A percentile compares a stretch with the other conserved stretches of the same genome.
phyloP scores from a whole-genome alignment of 352 stramenopile genomes.

The Phytopythium montanum region DNA sequence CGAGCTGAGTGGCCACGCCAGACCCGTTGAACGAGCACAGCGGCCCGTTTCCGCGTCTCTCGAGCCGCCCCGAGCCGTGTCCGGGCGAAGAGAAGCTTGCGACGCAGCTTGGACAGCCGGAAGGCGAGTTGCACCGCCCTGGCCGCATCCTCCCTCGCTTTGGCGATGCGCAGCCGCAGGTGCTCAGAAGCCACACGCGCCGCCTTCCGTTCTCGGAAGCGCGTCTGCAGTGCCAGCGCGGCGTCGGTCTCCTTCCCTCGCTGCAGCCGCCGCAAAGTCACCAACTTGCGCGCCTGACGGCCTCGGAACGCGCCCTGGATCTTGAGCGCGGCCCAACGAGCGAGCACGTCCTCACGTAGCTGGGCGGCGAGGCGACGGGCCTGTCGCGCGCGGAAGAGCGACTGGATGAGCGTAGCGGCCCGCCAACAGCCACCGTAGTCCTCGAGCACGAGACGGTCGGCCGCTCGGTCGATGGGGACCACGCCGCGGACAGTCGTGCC shows the following conservation, averaged over 20 bases:
- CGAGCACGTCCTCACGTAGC: constrained; percentile 45
- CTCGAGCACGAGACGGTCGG: constrained; percentile 84
- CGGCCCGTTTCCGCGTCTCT: constrained; percentile 19
- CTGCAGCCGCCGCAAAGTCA: constrained; percentile 38
- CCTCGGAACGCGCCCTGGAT: constrained; percentile 69
- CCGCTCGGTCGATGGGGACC: constrained; percentile 33
- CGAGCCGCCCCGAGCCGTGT: constrained; percentile 7
- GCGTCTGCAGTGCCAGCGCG: constrained; percentile 49
- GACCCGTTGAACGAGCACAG: constrained; percentile 65
- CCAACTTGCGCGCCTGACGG: constrained; percentile 45
- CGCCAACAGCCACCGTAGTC: constrained; percentile 77
- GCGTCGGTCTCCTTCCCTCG: constrained; percentile 53
- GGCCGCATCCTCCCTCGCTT: constrained; percentile 13
- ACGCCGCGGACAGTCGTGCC: background rate
- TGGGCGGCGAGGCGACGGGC: constrained; percentile 33
- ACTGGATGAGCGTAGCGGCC: constrained; percentile 65
- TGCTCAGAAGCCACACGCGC: constrained; percentile 3
- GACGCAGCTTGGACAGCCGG: constrained; percentile 35
- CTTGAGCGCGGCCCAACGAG: constrained; percentile 47
- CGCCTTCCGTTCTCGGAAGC: constrained; percentile 35
- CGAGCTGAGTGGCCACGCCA: constrained; percentile 61
- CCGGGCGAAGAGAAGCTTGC: constrained; percentile 21
- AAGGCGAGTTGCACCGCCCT: constrained; percentile 40
- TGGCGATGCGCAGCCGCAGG: background rate
- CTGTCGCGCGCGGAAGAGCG: constrained; percentile 53